Percentiles rank a stretch among this genome's conserved stretches.
These are phyloP conservation scores for Suhomyces xylopsoci DNA, from an alignment of 805 yeast genomes.

Conservation along the genomic window DNA sequence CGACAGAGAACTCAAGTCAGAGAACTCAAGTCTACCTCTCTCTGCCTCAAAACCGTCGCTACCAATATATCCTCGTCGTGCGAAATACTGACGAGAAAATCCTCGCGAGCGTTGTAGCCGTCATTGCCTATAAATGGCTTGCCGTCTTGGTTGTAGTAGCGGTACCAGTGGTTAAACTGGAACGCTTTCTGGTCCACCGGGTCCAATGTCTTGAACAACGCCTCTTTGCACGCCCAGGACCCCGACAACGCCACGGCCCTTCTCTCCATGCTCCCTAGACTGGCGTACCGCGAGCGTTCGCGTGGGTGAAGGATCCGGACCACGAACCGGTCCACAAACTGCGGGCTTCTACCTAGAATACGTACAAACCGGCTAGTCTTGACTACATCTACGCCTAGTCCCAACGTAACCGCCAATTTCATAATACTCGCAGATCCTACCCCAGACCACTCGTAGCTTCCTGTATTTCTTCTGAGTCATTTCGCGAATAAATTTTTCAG, in stretches of 20 bases:
- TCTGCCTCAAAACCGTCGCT: no score
- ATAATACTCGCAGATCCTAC: not conserved
- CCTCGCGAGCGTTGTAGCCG: conserved; percentile 33
- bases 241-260: conserved; percentile 46
- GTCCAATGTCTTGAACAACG: conserved; percentile 61
- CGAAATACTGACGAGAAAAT: conserved; percentile 53
- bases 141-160: conserved; percentile 37
- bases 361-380: conserved; percentile 43
- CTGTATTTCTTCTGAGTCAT: not conserved
- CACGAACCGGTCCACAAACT: conserved; percentile 37
- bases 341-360: conserved; percentile 35
- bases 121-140: conserved; percentile 42
- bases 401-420: conserved; percentile 15
- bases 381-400: conserved; percentile 60
- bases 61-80: conserved; percentile 64
- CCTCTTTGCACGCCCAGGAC: conserved; percentile 74
- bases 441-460: no score
- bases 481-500: not conserved
- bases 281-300: conserved; percentile 29
- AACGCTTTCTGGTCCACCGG: conserved; percentile 48
- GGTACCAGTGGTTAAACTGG: conserved; percentile 59
- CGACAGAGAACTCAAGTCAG: no score
- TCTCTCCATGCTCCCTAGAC: conserved; percentile 16
- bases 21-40: no score
- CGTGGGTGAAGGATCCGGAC: conserved; percentile 50